A percentile compares a stretch with the other conserved stretches of the same genome.
phyloP scores from a whole-genome alignment of 2,329 filamentous ascomycete species.

The Ceratocystis papillata region DNA sequence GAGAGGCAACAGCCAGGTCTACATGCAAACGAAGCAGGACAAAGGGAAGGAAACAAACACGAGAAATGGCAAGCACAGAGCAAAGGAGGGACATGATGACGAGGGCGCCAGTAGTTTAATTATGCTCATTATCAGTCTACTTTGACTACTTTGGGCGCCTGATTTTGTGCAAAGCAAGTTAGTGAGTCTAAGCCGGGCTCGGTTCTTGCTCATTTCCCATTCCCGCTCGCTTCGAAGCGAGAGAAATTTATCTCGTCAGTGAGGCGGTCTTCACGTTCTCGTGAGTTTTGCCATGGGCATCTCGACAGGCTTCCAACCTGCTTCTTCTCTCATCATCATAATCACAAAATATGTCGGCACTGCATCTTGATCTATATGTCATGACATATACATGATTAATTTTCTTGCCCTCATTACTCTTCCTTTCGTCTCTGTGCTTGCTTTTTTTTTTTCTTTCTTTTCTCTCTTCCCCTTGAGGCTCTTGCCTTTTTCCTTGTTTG shows the following conservation, averaged over 20 bases:
- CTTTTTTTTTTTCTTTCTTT: background rate
- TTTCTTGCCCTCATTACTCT: background rate
- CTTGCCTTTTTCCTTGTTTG: background rate
- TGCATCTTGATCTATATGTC: too few species aligned
- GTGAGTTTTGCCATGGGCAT: too few species aligned
- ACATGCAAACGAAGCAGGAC: background rate
- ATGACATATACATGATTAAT: too few species aligned
- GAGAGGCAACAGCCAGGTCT: background rate
- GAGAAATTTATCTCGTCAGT: too few species aligned
- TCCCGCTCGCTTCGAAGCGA: constrained; percentile 10
- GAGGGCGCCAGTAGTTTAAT: background rate
- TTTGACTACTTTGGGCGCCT: background rate
- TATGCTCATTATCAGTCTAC: background rate
- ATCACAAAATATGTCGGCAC: too few species aligned
- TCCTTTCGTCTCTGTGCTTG: background rate
- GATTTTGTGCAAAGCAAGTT: background rate
- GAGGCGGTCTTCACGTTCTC: too few species aligned
- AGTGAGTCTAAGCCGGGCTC: background rate
- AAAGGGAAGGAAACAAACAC: background rate
- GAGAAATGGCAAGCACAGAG: background rate
- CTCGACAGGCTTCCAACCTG: too few species aligned
- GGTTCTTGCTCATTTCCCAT: constrained; percentile 12
- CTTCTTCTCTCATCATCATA: too few species aligned
- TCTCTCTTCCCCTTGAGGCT: background rate
- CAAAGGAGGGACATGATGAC: background rate